Evolutionary conservation across 306 rosid genomes (phyloP).

Genomic region (Vicia sativa): DNA sequence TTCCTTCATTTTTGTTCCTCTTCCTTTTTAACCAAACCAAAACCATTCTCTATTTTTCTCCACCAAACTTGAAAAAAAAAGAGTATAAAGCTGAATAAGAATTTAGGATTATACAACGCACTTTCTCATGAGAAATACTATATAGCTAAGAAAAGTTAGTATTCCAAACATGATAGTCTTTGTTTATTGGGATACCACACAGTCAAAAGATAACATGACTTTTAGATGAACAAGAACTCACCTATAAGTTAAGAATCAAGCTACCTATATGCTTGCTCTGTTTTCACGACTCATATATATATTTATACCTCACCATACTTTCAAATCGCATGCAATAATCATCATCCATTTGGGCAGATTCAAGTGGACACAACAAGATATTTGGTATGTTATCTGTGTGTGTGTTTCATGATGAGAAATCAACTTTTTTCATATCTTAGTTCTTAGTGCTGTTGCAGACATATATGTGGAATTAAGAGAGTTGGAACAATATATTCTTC

Average conservation of each 20-base stretch:
- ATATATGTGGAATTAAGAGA: neutral
- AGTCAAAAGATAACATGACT: neutral
- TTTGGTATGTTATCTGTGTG: neutral
- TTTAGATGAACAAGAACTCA: neutral
- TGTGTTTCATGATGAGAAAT: neutral
- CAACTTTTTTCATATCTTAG: neutral
- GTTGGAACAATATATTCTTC: neutral
- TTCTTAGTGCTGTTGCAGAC: neutral
- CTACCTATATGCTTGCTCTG: neutral
- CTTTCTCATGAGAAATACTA: no score
- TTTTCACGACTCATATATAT: neutral
- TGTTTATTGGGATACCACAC: neutral
- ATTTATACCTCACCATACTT: neutral
- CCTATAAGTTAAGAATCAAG: neutral
- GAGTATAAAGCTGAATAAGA: no score
- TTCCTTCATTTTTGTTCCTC: no score
- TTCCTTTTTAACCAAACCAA: no score
- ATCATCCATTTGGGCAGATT: slow-evolving; percentile 19
- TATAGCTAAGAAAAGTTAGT: no score
- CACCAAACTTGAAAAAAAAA: no score
- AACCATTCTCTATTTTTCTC: no score
- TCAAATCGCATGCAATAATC: slow-evolving; percentile 7
- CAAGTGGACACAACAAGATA: neutral
- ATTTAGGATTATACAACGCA: no score
- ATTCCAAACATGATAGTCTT: neutral